Base-by-base conservation (phyloP, 805 yeast genomes). In the Metschnikowia lochheadii region DNA sequence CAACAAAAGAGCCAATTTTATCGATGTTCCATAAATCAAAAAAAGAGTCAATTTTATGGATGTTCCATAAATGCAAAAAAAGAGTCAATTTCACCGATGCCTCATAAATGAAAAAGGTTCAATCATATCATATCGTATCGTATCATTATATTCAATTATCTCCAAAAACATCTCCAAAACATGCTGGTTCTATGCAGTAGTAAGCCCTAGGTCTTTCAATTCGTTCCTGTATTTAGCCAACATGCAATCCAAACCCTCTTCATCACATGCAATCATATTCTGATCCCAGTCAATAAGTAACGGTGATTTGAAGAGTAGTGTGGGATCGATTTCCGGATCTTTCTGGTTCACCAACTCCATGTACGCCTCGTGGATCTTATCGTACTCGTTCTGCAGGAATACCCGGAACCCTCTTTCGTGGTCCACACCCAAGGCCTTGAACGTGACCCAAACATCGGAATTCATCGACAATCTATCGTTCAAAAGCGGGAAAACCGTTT, bases 241-340 rank as follows among this genome's bases (percentile, higher is more conserved):
- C 23, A 73, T 63, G 21, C 46, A 48, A 15, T 53, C 51, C 50
- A 73, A 61, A 1, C 70, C 67, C 10, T 50, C 49, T 52, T 67
- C 74, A 53, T 72, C 75, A 46, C 61, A 63, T 10, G 77, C 78
- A 49, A 72, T 64, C 46, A 67, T 41, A 55, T 69, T 65, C 57
- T 73, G 77, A 56, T 73, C 78, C 78, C 78, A 73, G 58, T 73
- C 78, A 34, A 73, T 66, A n/a, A 73, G 63, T 56, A 73, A 67
- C 0, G 78, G 78, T 2, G 77, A 70, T 45, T 53, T 52, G 60
- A 73, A 73, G 10, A 73, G 60, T 33, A 68, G 66, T 17, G 65
- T 56, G 4, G 76, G 68, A 47, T 63, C 63, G 36, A 63, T 59
- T 5, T 63, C 66, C 10, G 63, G 63, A 21, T 64, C 64, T 8